These are phyloP conservation scores for Fusarium armeniacum DNA, from an alignment of 2,329 filamentous ascomycete species.

Conservation along the genomic window DNA sequence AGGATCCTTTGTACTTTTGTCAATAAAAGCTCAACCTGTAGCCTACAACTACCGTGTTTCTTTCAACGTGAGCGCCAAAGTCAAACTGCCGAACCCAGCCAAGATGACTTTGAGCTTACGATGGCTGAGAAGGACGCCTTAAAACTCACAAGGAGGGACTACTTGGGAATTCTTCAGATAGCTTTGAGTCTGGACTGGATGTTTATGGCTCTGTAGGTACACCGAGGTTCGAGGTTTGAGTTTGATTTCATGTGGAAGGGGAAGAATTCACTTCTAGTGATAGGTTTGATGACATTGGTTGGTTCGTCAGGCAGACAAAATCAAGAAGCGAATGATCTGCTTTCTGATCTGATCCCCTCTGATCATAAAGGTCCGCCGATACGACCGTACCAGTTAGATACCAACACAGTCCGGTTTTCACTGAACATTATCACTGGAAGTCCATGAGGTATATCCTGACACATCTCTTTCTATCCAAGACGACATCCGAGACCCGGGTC, in stretches of 20 bases:
- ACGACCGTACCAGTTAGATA: background rate
- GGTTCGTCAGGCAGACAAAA: background rate
- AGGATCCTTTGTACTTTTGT: background rate
- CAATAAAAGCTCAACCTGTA: no score
- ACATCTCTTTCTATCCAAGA: background rate
- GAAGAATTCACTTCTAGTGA: constrained; percentile 44
- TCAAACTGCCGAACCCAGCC: constrained; percentile 52
- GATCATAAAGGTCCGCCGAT: background rate
- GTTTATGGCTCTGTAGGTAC: constrained; percentile 53
- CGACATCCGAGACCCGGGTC: no score
- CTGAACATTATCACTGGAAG: background rate
- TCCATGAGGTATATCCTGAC: background rate
- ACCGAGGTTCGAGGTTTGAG: constrained; percentile 58
- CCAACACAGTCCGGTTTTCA: background rate
- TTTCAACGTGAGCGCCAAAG: constrained; percentile 32
- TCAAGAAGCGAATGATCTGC: background rate
- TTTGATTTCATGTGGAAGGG: constrained; percentile 59
- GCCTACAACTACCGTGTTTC: background rate
- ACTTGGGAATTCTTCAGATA: constrained; percentile 43
- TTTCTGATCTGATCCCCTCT: background rate
- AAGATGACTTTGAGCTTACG: constrained; percentile 47
- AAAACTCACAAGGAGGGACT: constrained; percentile 53
- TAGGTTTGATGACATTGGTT: constrained; percentile 57
- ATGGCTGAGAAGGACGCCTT: constrained; percentile 31
- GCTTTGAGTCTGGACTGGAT: constrained; percentile 43